Evolutionary conservation across 768 basidiomycete genomes (phyloP).

Genomic region (Leccinellum luteum): DNA sequence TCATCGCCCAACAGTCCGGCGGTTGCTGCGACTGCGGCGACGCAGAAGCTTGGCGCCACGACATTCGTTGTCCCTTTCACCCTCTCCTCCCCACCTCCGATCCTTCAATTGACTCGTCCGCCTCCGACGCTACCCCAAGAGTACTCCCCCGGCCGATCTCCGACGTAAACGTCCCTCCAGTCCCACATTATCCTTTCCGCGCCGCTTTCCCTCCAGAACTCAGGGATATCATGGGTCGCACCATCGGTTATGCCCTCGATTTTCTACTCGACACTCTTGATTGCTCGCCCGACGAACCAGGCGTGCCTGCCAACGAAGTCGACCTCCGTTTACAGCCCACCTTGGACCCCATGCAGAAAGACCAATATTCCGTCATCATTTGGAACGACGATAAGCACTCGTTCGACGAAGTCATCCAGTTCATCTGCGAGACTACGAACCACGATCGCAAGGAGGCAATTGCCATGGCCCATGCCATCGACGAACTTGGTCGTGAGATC

Average conservation of each 20-base stretch:
- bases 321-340: conserved; percentile 73
- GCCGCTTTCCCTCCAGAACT: conserved; percentile 60
- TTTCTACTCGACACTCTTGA: conserved; percentile 82
- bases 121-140: conserved; percentile 42
- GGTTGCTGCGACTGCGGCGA: conserved; percentile 97
- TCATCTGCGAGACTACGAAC: conserved; percentile 55
- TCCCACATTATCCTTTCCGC: conserved; percentile 58
- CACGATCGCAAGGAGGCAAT: conserved; percentile 57
- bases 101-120: conserved; percentile 5
- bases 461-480: conserved; percentile 57
- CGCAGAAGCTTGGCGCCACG: conserved; percentile 75
- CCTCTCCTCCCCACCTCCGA: conserved; percentile 44
- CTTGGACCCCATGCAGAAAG: conserved; percentile 75
- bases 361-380: conserved; percentile 77
- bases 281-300: conserved; percentile 75
- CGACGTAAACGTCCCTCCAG: conserved; percentile 54
- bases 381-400: conserved; percentile 99
- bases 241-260: conserved; percentile 75
- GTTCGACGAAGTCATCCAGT: conserved; percentile 78
- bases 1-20: conserved; percentile 87
- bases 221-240: conserved; percentile 69
- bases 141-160: conserved; percentile 38
- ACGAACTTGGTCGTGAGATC: conserved; percentile 79
- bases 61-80: conserved; percentile 72
- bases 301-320: conserved; percentile 62